phyloP scores from a whole-genome alignment of 306 rosid genomes.

The Malus sylvestris region DNA sequence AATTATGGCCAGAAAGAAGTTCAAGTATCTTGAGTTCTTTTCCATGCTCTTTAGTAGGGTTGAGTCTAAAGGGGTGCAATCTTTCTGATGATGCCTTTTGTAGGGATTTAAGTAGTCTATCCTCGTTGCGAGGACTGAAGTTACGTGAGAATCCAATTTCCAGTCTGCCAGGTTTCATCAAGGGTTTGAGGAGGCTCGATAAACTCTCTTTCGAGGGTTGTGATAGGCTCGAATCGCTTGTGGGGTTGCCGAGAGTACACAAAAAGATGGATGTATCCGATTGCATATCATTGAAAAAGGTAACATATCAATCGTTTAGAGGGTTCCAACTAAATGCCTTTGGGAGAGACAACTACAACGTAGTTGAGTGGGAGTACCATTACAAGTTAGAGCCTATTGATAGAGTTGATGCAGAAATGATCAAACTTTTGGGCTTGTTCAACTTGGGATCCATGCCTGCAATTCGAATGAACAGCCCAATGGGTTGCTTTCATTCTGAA shows the following conservation, averaged over 20 bases:
- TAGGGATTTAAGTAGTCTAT: not conserved
- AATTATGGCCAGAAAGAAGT: not conserved
- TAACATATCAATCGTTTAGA: not conserved
- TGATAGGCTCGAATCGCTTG: not conserved
- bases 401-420: not conserved
- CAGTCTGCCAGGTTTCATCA: not conserved
- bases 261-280: fast-evolving
- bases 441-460: not conserved
- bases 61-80: not conserved
- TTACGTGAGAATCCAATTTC: not conserved
- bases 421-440: not conserved
- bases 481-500: fast-evolving
- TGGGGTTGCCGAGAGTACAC: not conserved
- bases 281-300: not conserved
- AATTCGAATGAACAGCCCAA: no score
- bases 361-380: not conserved
- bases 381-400: not conserved
- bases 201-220: not conserved
- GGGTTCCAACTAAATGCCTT: fast-evolving
- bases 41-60: not conserved
- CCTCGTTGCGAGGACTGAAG: not conserved
- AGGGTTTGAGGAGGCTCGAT: not conserved
- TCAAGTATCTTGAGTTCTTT: not conserved
- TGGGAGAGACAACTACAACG: fast-evolving
- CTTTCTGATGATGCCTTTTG: not conserved